Evolutionary conservation across 495 filamentous ascomycete species (phyloP).

Genomic region (Hypoxylon lienhwacheense): DNA sequence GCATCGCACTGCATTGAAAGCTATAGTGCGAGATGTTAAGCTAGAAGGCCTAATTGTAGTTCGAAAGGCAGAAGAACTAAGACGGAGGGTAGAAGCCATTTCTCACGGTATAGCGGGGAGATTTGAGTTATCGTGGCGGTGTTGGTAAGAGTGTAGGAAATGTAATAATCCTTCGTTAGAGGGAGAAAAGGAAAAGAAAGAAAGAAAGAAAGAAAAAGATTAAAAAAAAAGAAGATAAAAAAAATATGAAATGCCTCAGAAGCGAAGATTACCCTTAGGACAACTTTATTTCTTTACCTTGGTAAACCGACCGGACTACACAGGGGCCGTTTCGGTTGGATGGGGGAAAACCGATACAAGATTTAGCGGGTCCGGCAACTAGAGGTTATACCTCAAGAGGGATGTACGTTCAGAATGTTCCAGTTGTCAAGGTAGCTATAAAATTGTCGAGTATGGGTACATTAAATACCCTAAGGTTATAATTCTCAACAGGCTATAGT

Average conservation of each 20-base stretch:
- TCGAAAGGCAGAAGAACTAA: slow-evolving; percentile 74
- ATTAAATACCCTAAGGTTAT: not conserved
- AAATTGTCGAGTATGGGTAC: not conserved
- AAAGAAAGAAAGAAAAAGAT: slow-evolving; percentile 42
- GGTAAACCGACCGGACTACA: slow-evolving; percentile 27
- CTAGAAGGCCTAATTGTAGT: slow-evolving; percentile 65
- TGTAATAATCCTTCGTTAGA: slow-evolving; percentile 22
- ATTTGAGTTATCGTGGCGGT: slow-evolving; percentile 33
- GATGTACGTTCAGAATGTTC: too few species aligned
- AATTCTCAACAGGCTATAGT: not conserved
- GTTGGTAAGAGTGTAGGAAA: slow-evolving; percentile 31
- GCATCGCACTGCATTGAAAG: slow-evolving; percentile 80
- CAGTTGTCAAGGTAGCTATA: not conserved
- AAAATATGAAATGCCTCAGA: slow-evolving; percentile 38
- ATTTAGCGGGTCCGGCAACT: slow-evolving; percentile 32
- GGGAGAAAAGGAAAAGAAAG: slow-evolving; percentile 38
- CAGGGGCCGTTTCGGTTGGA: slow-evolving; percentile 35
- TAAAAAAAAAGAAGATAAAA: slow-evolving; percentile 42
- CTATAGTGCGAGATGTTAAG: slow-evolving; percentile 63
- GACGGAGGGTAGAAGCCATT: slow-evolving; percentile 80
- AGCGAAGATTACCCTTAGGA: slow-evolving; percentile 23
- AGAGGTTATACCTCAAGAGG: not conserved
- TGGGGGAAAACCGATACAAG: slow-evolving; percentile 27
- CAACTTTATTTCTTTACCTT: too few species aligned
- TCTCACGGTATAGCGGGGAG: slow-evolving; percentile 40